Conservation (phyloP, 2,329 filamentous ascomycete species). For the Leptographium radiaticola region DNA sequence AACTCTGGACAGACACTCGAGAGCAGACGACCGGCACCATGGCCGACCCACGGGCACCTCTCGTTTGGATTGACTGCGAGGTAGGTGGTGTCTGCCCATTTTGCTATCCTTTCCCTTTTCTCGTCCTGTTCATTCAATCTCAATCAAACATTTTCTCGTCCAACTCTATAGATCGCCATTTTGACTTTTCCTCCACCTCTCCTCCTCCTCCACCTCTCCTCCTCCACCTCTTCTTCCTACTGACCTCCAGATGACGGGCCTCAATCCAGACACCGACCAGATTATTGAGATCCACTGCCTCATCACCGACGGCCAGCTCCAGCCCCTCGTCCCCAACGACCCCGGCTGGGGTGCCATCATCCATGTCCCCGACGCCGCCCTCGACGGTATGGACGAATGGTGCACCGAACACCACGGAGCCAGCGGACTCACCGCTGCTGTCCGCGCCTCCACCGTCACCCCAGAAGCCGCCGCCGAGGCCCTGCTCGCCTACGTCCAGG, state of each 20-base stretch:
- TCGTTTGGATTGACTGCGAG: slow-evolving; percentile 12
- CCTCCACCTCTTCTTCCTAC: too few relatives aligned
- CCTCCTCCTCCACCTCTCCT: neutral
- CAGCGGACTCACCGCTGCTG: slow-evolving; percentile 70
- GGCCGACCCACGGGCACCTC: slow-evolving; percentile 2
- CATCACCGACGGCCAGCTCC: slow-evolving; percentile 67
- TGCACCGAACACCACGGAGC: slow-evolving; percentile 67
- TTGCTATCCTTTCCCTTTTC: neutral
- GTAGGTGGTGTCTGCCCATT: neutral
- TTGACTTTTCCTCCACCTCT: neutral
- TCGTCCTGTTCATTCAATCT: neutral
- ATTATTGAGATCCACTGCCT: slow-evolving; percentile 90
- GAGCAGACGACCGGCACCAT: neutral
- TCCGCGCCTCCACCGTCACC: slow-evolving; percentile 59
- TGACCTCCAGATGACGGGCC: slow-evolving; percentile 74
- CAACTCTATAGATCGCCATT: too few relatives aligned
- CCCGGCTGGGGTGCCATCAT: slow-evolving; percentile 70
- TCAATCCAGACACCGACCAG: slow-evolving; percentile 63
- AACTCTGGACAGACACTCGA: neutral
- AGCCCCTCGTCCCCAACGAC: slow-evolving; percentile 46
- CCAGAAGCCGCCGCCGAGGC: slow-evolving; percentile 57
- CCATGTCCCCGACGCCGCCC: slow-evolving; percentile 54
- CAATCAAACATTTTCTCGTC: neutral
- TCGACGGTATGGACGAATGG: slow-evolving; percentile 80
- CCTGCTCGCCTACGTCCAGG: slow-evolving; percentile 67